Percentiles rank a stretch among this genome's conserved stretches.
Conservation (phyloP, 2,329 filamentous ascomycete species). For the Diaporthe citri region DNA sequence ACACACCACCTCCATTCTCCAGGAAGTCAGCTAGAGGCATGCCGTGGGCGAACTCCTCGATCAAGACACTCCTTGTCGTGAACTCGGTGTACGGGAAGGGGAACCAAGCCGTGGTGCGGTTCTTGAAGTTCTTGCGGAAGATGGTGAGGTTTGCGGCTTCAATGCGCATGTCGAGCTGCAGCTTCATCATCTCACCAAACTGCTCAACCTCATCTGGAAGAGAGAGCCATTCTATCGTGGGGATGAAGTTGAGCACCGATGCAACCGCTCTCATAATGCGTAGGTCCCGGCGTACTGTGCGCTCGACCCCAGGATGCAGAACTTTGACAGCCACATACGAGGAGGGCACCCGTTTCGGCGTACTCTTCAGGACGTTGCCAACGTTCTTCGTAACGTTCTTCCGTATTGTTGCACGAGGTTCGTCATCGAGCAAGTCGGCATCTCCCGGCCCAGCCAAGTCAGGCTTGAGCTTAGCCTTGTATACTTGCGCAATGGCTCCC, state of each 20-base stretch:
- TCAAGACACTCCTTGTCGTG: slow-evolving; percentile 89
- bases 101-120: slow-evolving; percentile 94
- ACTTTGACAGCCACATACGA: slow-evolving; percentile 97
- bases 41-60: slow-evolving; percentile 96
- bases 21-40: slow-evolving; percentile 93
- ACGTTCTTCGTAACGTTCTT: slow-evolving; percentile 84
- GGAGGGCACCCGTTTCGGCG: slow-evolving; percentile 86
- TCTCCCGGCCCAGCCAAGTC: slow-evolving; percentile 76
- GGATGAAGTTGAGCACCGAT: slow-evolving; percentile 83
- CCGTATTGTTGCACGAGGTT: slow-evolving; percentile 59
- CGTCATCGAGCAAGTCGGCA: slow-evolving; percentile 63
- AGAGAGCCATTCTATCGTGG: slow-evolving; percentile 97
- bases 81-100: slow-evolving; percentile 94
- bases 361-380: slow-evolving; percentile 87
- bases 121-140: slow-evolving; percentile 91
- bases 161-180: slow-evolving; percentile 96
- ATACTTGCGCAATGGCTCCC: slow-evolving; percentile 96
- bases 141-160: slow-evolving; percentile 90
- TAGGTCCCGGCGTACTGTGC: slow-evolving; percentile 89
- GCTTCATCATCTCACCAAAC: slow-evolving; percentile 98
- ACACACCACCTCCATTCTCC: slow-evolving; percentile 90
- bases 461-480: slow-evolving; percentile 91
- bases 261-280: slow-evolving; percentile 97
- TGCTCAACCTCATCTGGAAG: slow-evolving; percentile 93
- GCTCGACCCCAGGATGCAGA: slow-evolving; percentile 90